phyloP scores from a whole-genome alignment of 495 filamentous ascomycete genomes.

The Aspergillus avenaceus region DNA sequence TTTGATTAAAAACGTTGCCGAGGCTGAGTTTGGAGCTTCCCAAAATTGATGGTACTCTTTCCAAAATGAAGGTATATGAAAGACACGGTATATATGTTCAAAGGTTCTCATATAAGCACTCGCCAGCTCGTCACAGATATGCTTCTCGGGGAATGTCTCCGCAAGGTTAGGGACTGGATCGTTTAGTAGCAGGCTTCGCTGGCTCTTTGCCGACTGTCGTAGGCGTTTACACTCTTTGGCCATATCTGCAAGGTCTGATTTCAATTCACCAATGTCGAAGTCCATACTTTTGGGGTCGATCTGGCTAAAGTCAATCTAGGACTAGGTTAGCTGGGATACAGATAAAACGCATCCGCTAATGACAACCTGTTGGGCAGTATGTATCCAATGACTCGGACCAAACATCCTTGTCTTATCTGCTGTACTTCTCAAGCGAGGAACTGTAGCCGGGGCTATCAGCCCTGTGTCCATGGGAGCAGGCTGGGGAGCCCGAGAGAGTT shows the following conservation, averaged over 20 bases:
- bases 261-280: not conserved
- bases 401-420: conserved; percentile 33
- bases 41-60: not conserved
- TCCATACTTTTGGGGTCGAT: conserved; percentile 25
- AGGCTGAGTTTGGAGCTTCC: not conserved
- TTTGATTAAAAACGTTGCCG: not conserved
- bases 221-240: not conserved
- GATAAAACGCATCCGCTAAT: not conserved
- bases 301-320: conserved; percentile 14
- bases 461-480: not conserved
- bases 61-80: not conserved
- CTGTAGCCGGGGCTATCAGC: conserved; percentile 10
- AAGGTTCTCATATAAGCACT: not conserved
- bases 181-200: not conserved
- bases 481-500: not conserved
- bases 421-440: conserved; percentile 12
- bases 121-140: not conserved
- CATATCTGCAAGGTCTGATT: not conserved
- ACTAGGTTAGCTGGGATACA: not conserved
- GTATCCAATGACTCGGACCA: conserved; percentile 41
- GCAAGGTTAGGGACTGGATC: not conserved
- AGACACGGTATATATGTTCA: not conserved
- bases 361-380: conserved; percentile 33
- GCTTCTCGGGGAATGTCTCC: not conserved
- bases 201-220: not conserved